Conservation (phyloP, 2,329 filamentous ascomycete genomes). For the Alternaria sp. region DNA sequence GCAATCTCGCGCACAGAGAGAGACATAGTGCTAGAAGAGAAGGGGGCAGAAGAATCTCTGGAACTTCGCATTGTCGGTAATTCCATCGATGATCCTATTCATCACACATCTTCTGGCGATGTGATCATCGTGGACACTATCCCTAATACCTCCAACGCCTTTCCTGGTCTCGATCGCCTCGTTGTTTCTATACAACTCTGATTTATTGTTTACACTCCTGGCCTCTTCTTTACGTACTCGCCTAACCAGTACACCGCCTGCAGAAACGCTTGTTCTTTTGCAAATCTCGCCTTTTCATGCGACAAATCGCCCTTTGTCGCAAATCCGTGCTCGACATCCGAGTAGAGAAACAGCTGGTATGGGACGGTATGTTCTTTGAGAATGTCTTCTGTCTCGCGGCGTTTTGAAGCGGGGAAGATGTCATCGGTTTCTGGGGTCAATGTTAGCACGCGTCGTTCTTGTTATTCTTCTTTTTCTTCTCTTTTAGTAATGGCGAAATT, state of each 20-base stretch:
- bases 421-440: slow-evolving; percentile 61
- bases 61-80: neutral
- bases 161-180: neutral
- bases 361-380: slow-evolving; percentile 62
- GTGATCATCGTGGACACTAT: neutral
- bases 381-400: slow-evolving; percentile 67
- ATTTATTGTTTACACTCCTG: neutral
- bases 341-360: slow-evolving; percentile 82
- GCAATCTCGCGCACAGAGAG: neutral
- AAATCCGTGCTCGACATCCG: slow-evolving; percentile 77
- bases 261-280: slow-evolving; percentile 81
- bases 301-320: slow-evolving; percentile 71
- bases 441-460: too few species aligned
- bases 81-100: neutral
- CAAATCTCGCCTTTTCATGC: slow-evolving; percentile 67
- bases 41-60: neutral
- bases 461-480: neutral
- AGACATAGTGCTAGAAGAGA: neutral
- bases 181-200: neutral
- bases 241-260: slow-evolving; percentile 84
- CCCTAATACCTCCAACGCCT: neutral
- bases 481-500: neutral
- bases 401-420: slow-evolving; percentile 65
- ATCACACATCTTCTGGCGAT: neutral
- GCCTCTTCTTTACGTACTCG: slow-evolving; percentile 60